These are phyloP conservation scores for Parathielavia appendiculata DNA, from an alignment of 495 filamentous ascomycete species.

Conservation along the genomic window DNA sequence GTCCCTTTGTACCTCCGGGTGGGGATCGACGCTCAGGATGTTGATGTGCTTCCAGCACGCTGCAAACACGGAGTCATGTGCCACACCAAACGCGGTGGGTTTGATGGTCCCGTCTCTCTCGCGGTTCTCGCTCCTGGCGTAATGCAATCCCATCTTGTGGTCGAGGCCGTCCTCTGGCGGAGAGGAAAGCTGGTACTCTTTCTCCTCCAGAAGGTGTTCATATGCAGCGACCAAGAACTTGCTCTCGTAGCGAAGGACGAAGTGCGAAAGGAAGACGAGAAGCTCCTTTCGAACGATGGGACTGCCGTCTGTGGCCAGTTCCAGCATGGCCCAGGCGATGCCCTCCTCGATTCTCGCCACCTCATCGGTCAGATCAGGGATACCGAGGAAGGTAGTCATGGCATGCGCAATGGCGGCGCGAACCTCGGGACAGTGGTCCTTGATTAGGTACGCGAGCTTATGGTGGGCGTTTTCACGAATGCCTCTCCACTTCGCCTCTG, in stretches of 20 bases:
- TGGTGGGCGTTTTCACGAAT: slow-evolving; percentile 75
- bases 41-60: slow-evolving; percentile 92
- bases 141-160: slow-evolving; percentile 53
- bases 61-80: slow-evolving; percentile 81
- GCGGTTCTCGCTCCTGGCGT: slow-evolving; percentile 46
- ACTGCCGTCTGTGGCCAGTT: slow-evolving; percentile 86
- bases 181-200: slow-evolving; percentile 53
- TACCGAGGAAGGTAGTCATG: slow-evolving; percentile 87
- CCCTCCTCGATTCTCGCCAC: slow-evolving; percentile 85
- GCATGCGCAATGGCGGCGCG: slow-evolving; percentile 89
- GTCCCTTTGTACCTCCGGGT: slow-evolving; percentile 85
- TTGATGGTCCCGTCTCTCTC: slow-evolving; percentile 48
- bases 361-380: slow-evolving; percentile 86
- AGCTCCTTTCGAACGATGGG: slow-evolving; percentile 90
- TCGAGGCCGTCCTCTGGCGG: slow-evolving; percentile 49
- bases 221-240: slow-evolving; percentile 90
- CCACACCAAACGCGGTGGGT: slow-evolving; percentile 51
- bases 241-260: slow-evolving; percentile 83
- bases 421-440: slow-evolving; percentile 92
- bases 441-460: slow-evolving; percentile 70
- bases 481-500: slow-evolving; percentile 90
- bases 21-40: slow-evolving; percentile 85
- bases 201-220: slow-evolving; percentile 84
- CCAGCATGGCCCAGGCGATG: slow-evolving; percentile 74
- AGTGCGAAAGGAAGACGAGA: slow-evolving; percentile 87